These are phyloP conservation scores for Fusarium sp. DNA, from an alignment of 2,329 filamentous ascomycete genomes.

Conservation along the genomic window DNA sequence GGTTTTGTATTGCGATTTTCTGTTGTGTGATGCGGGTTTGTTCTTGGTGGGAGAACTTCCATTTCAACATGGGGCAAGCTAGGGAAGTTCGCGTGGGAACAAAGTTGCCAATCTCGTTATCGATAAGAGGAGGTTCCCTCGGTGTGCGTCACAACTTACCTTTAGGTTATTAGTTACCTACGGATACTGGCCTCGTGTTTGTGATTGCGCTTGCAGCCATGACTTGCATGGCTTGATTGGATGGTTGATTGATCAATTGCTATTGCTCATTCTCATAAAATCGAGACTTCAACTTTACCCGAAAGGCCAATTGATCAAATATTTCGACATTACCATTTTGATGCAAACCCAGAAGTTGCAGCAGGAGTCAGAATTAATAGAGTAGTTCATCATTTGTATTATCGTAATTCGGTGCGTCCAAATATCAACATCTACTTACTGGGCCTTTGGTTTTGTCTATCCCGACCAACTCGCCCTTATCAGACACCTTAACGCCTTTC, in stretches of 20 bases:
- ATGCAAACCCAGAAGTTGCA: neutral
- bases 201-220: neutral
- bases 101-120: constrained; percentile 48
- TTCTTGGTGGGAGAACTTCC: constrained; percentile 38
- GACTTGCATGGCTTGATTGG: neutral
- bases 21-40: constrained; percentile 44
- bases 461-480: constrained; percentile 23
- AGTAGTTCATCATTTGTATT: constrained; percentile 32
- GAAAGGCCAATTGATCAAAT: neutral
- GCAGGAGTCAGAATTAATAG: neutral
- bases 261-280: neutral
- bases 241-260: neutral
- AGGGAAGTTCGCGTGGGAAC: constrained; percentile 25
- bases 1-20: constrained; percentile 27
- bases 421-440: constrained; percentile 40
- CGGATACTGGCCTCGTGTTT: neutral
- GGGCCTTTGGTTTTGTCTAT: constrained; percentile 5
- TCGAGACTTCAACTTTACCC: no score
- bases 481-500: constrained; percentile 27
- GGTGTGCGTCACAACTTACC: constrained; percentile 20
- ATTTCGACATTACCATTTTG: neutral
- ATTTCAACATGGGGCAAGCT: constrained; percentile 30
- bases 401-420: constrained; percentile 27
- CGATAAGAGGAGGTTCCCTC: constrained; percentile 43
- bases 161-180: neutral